Conservation (phyloP, 495 filamentous ascomycete species). For the Penicillium antarcticum region DNA sequence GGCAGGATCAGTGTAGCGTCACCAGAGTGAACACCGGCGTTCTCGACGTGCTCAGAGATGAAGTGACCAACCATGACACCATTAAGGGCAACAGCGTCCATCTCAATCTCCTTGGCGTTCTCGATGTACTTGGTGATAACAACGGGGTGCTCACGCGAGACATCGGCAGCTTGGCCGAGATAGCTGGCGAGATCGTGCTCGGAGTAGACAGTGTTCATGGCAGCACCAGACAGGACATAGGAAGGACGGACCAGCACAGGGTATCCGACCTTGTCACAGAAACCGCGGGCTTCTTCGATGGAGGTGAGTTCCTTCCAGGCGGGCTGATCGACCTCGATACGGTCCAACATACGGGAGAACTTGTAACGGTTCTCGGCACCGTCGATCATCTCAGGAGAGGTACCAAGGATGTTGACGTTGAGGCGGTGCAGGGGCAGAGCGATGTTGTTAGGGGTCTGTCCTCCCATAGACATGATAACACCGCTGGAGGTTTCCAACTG, state of each 20-base stretch:
- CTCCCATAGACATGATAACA: slow-evolving; percentile 97
- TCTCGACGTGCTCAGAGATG: slow-evolving; percentile 95
- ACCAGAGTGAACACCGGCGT: slow-evolving; percentile 96
- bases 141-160: slow-evolving; percentile 97
- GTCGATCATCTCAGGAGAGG: slow-evolving; percentile 98
- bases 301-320: slow-evolving; percentile 97
- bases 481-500: slow-evolving; percentile 82
- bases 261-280: slow-evolving; percentile 86
- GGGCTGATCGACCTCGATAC: slow-evolving; percentile 92
- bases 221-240: slow-evolving; percentile 97
- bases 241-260: slow-evolving; percentile 92
- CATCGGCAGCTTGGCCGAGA: slow-evolving; percentile 81
- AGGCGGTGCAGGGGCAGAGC: slow-evolving; percentile 82
- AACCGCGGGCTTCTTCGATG: slow-evolving; percentile 77
- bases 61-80: slow-evolving; percentile 90
- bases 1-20: slow-evolving; percentile 96
- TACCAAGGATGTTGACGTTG: slow-evolving; percentile 89
- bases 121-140: slow-evolving; percentile 99
- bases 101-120: slow-evolving; percentile 94
- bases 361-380: slow-evolving; percentile 97
- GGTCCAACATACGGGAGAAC: slow-evolving; percentile 95
- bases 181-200: slow-evolving; percentile 87
- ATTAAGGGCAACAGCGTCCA: slow-evolving; percentile 87
- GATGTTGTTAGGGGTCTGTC: slow-evolving; percentile 98
- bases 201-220: slow-evolving; percentile 98